Conservation (phyloP, 2,329 filamentous ascomycete species). For the Coleophoma eucalyptorum region DNA sequence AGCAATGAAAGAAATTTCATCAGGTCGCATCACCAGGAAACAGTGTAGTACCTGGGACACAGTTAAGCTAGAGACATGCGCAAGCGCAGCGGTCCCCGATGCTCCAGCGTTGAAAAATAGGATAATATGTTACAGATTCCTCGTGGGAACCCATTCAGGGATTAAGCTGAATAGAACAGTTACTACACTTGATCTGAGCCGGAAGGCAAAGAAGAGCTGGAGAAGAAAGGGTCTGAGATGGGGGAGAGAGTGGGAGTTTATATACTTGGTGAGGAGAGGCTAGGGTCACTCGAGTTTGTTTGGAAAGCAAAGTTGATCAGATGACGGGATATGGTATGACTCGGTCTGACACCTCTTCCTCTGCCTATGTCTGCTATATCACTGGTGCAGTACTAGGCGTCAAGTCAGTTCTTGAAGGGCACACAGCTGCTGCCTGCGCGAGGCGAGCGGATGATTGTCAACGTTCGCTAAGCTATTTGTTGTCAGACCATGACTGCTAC, state of each 20-base stretch:
- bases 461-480: no score
- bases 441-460: no score
- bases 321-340: no score
- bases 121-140: slow-evolving; percentile 3
- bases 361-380: no score
- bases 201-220: slow-evolving; percentile 43
- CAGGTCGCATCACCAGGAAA: slow-evolving; percentile 62
- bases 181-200: slow-evolving; percentile 59
- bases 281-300: no score
- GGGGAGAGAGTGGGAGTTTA: background rate
- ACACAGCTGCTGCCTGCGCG: no score
- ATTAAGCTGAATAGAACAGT: slow-evolving; percentile 71
- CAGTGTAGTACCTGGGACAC: slow-evolving; percentile 76
- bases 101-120: slow-evolving; percentile 54
- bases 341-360: no score
- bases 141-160: slow-evolving; percentile 39
- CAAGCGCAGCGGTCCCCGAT: slow-evolving; percentile 62
- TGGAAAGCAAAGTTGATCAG: no score
- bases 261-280: no score
- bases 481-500: no score
- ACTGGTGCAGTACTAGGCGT: no score
- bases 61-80: slow-evolving; percentile 52
- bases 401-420: no score
- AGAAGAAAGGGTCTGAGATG: slow-evolving; percentile 8
- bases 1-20: background rate